A percentile compares a stretch with the other conserved stretches of the same genome.
phyloP scores from a whole-genome alignment of 345 rosid species.

The Arabidopsis thaliana region TAIR10.1 NC_003076.8:25655501-25656000 shows the following conservation, averaged over 20 bases:
- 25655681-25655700: slow-evolving; percentile 58
- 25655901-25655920: neutral
- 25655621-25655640: slow-evolving; percentile 58
- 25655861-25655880: slow-evolving; percentile 38
- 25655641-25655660: slow-evolving; percentile 51
- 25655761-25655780: slow-evolving; percentile 45
- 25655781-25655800: slow-evolving; percentile 45
- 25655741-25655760: slow-evolving; percentile 55
- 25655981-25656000: slow-evolving; percentile 10
- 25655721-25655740: slow-evolving; percentile 68
- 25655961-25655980: neutral
- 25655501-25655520: neutral
- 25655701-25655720: slow-evolving; percentile 60
- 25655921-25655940: neutral
- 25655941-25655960: slow-evolving; percentile 20
- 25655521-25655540: slow-evolving; percentile 52
- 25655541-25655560: slow-evolving; percentile 63
- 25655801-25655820: slow-evolving; percentile 60
- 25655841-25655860: slow-evolving; percentile 14
- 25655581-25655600: slow-evolving; percentile 53
- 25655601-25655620: slow-evolving; percentile 57
- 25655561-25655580: slow-evolving; percentile 70
- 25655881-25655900: slow-evolving; percentile 29
- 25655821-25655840: slow-evolving; percentile 48
- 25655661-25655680: slow-evolving; percentile 54